Percentiles rank a stretch among this genome's conserved stretches.
phyloP scores from a whole-genome alignment of 1,284 basidiomycete genomes.

The Apiotrichum akiyoshidainum region DNA sequence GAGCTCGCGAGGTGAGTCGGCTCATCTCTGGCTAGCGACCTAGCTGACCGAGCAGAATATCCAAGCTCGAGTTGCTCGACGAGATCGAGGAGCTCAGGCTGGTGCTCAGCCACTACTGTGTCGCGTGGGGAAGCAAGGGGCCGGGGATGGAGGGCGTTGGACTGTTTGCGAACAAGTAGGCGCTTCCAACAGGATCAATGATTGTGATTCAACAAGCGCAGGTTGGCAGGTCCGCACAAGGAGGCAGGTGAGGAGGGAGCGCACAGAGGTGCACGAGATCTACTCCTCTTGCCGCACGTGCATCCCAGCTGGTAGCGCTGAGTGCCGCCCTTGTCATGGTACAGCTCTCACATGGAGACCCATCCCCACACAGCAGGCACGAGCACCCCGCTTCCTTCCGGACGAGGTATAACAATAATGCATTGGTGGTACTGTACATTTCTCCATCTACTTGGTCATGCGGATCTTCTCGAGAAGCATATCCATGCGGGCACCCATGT shows the following conservation, averaged over 20 bases:
- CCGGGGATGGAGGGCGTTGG: constrained; percentile 9
- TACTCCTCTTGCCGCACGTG: too few species aligned
- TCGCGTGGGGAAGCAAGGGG: constrained; percentile 65
- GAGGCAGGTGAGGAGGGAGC: too few species aligned
- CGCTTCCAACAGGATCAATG: too few species aligned
- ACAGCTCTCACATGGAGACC: too few species aligned
- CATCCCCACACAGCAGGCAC: too few species aligned
- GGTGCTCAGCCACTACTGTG: constrained; percentile 78
- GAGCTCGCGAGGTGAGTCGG: constrained; percentile 65
- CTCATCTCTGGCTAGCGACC: neutral
- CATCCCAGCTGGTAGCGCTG: too few species aligned
- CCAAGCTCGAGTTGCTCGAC: constrained; percentile 75
- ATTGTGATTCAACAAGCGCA: too few species aligned
- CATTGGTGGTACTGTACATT: constrained; percentile 12
- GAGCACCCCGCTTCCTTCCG: too few species aligned
- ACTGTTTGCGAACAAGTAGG: neutral
- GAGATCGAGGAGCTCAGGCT: constrained; percentile 89
- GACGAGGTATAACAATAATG: neutral
- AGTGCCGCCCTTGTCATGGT: too few species aligned
- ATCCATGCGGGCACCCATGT: constrained; percentile 51
- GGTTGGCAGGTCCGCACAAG: too few species aligned
- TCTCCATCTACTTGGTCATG: constrained; percentile 26
- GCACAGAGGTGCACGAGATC: too few species aligned
- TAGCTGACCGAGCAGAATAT: constrained; percentile 57
- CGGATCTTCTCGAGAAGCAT: constrained; percentile 50